phyloP scores from a whole-genome alignment of 148 eudicot genomes.

The Silene latifolia region DNA sequence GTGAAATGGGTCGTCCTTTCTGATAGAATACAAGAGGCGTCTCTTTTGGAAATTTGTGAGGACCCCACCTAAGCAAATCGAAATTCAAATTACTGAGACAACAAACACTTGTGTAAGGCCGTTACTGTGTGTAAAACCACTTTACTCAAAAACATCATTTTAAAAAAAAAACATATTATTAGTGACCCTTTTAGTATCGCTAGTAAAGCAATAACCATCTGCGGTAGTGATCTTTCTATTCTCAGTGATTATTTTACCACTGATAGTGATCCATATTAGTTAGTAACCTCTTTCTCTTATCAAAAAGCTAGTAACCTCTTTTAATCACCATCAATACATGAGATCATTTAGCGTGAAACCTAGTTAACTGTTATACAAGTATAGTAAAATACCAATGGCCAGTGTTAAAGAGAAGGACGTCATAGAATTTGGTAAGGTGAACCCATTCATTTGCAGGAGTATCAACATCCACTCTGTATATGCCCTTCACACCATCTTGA shows the following conservation, averaged over 20 bases:
- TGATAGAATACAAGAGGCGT: constrained; percentile 81
- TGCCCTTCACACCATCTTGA: constrained; percentile 59
- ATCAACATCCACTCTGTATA: constrained; percentile 83
- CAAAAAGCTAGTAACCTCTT: not conserved
- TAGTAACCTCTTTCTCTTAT: no score
- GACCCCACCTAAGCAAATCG: constrained; percentile 65
- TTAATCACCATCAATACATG: not conserved
- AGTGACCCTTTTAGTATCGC: no score
- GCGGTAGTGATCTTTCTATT: no score
- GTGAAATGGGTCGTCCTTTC: constrained; percentile 59
- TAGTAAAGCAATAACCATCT: no score
- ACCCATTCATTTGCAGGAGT: constrained; percentile 85
- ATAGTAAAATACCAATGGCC: constrained; percentile 69
- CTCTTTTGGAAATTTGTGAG: constrained; percentile 82
- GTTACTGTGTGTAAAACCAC: not conserved
- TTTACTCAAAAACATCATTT: no score
- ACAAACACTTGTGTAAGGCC: not conserved
- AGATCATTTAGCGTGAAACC: not conserved
- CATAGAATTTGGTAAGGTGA: constrained; percentile 60
- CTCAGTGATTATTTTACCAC: no score
- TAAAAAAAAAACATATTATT: no score
- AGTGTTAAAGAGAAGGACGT: constrained; percentile 80
- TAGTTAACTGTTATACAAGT: not conserved
- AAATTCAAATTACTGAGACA: not conserved
- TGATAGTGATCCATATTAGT: no score